Percentiles rank a stretch among this genome's conserved stretches.
Evolutionary conservation across 306 rosid species (phyloP).

Genomic region (Hylodesmum podocarpum): DNA sequence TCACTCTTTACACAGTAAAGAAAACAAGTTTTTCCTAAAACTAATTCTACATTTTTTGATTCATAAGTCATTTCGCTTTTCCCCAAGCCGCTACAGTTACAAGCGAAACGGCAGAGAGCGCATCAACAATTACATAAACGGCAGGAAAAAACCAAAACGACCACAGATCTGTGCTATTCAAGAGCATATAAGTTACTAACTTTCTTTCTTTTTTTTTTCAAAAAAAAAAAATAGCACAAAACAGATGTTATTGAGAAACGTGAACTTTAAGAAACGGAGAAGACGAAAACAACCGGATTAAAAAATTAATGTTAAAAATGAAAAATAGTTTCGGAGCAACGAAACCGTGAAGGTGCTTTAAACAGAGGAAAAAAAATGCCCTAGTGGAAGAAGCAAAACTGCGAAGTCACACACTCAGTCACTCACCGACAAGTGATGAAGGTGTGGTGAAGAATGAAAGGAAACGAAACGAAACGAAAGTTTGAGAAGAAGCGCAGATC

Average conservation of each 20-base stretch:
- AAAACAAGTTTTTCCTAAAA: neutral
- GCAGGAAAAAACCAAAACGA: conserved; percentile 5
- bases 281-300: neutral
- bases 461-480: neutral
- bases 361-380: neutral
- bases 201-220: neutral
- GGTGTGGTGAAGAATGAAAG: neutral
- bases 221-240: too few species aligned
- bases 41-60: neutral
- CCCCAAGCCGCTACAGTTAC: neutral
- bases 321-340: neutral
- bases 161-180: conserved; percentile 38
- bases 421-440: conserved; percentile 37
- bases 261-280: neutral
- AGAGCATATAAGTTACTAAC: neutral
- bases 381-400: neutral
- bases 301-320: neutral
- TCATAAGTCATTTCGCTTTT: neutral
- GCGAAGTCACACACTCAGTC: too few species aligned
- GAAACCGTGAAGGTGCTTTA: neutral
- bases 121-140: neutral
- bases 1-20: neutral
- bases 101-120: neutral
- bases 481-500: conserved; percentile 40
- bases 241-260: conserved; percentile 22